A percentile compares a stretch with the other conserved stretches of the same genome.
phyloP scores from a whole-genome alignment of 1,284 basidiomycete genomes.

The Fomitopsis betulina region DNA sequence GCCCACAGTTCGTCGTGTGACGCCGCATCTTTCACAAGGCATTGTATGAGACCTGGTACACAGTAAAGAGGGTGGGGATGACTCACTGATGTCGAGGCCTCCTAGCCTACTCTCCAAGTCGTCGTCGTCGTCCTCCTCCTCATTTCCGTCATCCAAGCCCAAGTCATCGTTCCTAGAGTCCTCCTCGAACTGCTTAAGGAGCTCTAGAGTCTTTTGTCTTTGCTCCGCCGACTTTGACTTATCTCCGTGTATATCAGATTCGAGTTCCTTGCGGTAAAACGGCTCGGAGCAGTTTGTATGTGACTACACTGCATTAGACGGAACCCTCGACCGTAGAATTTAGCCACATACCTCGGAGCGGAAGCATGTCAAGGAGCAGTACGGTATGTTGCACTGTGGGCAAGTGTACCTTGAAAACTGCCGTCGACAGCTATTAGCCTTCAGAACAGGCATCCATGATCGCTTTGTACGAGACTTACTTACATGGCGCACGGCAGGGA shows the following conservation, averaged over 20 bases:
- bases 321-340: background rate
- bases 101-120: conserved; percentile 49
- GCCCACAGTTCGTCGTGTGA: conserved; percentile 62
- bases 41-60: background rate
- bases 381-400: conserved; percentile 72
- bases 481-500: conserved; percentile 33
- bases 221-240: conserved; percentile 53
- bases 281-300: conserved; percentile 71
- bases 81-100: conserved; percentile 60
- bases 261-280: conserved; percentile 72
- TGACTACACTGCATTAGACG: conserved; percentile 29
- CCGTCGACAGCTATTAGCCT: conserved; percentile 55
- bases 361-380: conserved; percentile 78
- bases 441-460: conserved; percentile 5
- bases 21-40: conserved; percentile 37
- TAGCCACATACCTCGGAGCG: conserved; percentile 52
- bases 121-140: conserved; percentile 29
- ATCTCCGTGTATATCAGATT: conserved; percentile 50
- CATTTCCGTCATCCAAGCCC: conserved; percentile 33
- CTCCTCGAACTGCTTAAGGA: conserved; percentile 70
- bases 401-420: conserved; percentile 78
- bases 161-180: conserved; percentile 38
- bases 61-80: background rate
- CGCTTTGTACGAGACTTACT: conserved; percentile 17
- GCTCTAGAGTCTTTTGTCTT: conserved; percentile 57